Base-by-base conservation (phyloP, 2,329 filamentous ascomycete genomes). In the Sordariomycetes sp. region DNA sequence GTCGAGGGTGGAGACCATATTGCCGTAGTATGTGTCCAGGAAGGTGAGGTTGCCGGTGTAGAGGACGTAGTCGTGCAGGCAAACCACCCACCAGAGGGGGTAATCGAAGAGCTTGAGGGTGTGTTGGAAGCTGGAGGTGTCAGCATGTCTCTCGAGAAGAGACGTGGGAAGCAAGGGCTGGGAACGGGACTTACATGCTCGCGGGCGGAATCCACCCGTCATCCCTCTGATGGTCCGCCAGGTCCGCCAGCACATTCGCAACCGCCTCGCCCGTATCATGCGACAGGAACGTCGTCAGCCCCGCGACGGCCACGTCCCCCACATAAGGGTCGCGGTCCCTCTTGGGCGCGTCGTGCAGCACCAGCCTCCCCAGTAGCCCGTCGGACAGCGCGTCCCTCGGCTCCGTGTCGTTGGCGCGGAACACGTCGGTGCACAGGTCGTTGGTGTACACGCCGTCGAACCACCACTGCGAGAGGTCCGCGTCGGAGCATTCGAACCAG, bases 191-290 rank as follows among this genome's bases (percentile, higher is more conserved):
- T 65, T 65, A 75, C 72, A 80, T 81, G 66, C 75, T 79, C 8
- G 78, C 74, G 0, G 78, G 78, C 6, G 78, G 78, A 53, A 81
- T 78, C 77, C 77, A 81, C 3, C 78, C 78, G 61, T 80, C 78
- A 2, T 58, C 66, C 22, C 76, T 66, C 64, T 81, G 78, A 62
- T 80, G 77, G 48, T 70, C 65, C 0, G 72, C 76, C 37, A 81
- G 64, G 62, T 81, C 78, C 10, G 73, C 76, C 34, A 81, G 66
- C 5, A 80, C 74, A 60, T 80, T 79, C 2, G 69, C 62, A 8
- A 72, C 68, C 0, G 76, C 72, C 14, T 71, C 66, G 1, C 70
- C 61, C 37, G 71, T 66, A 61, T 76, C 63, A 58, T 79, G 78
- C 5, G 72, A 76, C 14, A 81, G 62, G 60, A 78, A 81, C 1